These are phyloP conservation scores for Candida coleopterorum DNA, from an alignment of 805 yeast genomes.

Conservation along the genomic window DNA sequence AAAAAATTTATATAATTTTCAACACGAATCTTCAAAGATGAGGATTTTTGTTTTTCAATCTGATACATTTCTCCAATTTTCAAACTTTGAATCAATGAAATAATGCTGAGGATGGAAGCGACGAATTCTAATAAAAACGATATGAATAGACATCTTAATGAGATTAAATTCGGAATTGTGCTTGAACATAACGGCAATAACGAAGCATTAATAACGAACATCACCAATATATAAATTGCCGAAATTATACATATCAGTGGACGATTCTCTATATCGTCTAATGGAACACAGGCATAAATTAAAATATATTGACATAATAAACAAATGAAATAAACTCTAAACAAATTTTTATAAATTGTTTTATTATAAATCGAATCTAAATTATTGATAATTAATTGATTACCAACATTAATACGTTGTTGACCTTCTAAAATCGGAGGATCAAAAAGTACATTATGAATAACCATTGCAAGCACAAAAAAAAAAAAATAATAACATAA, in stretches of 20 bases:
- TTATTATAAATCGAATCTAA: constrained; percentile 15
- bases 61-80: constrained; percentile 20
- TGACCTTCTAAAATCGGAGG: constrained; percentile 12
- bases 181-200: constrained; percentile 20
- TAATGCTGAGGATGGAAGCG: constrained; percentile 16
- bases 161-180: constrained; percentile 14
- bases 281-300: constrained; percentile 28
- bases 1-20: constrained; percentile 25
- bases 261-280: constrained; percentile 28
- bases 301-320: constrained; percentile 26
- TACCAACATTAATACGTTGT: constrained; percentile 11
- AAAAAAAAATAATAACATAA: no score
- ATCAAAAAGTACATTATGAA: constrained; percentile 17
- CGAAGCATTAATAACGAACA: constrained; percentile 19
- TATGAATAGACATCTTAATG: constrained; percentile 14
- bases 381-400: constrained; percentile 8
- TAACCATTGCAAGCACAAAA: no score
- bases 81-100: constrained; percentile 17
- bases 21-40: constrained; percentile 21
- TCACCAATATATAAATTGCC: constrained; percentile 15
- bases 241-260: constrained; percentile 23
- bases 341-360: constrained; percentile 8
- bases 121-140: constrained; percentile 17
- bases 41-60: constrained; percentile 16
- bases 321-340: constrained; percentile 17